Conservation (phyloP, 169 alveolate genomes). For the Plasmodium gallinaceum region DNA sequence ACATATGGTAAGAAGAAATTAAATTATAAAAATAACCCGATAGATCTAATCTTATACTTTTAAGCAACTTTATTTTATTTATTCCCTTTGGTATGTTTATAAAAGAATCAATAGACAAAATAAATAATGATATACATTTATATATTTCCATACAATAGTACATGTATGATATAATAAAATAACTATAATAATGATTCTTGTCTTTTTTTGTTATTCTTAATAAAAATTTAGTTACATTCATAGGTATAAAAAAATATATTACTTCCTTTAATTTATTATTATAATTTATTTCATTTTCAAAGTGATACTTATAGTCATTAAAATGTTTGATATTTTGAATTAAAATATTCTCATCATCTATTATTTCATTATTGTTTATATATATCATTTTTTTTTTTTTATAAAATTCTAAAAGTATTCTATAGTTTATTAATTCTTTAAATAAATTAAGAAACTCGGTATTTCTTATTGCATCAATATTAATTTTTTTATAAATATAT, state of each 20-base stretch:
- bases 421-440: conserved; percentile 32
- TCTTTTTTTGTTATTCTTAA: conserved; percentile 12
- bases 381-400: background rate
- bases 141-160: conserved; percentile 53
- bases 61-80: conserved; percentile 20
- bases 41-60: conserved; percentile 34
- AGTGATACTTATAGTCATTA: conserved; percentile 1
- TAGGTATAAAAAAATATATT: conserved; percentile 69
- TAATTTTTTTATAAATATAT: conserved; percentile 50
- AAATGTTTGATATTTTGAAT: conserved; percentile 31
- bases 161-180: conserved; percentile 40
- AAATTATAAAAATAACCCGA: conserved; percentile 10
- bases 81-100: conserved; percentile 52
- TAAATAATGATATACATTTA: conserved; percentile 40
- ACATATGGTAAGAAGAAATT: conserved; percentile 4
- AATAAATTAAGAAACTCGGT: conserved; percentile 36
- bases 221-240: conserved; percentile 24
- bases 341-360: conserved; percentile 25
- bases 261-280: conserved; percentile 41
- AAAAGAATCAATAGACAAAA: conserved; percentile 22
- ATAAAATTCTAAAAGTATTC: conserved; percentile 38
- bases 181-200: conserved; percentile 16
- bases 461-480: conserved; percentile 32
- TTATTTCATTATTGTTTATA: conserved; percentile 25
- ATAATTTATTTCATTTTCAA: conserved; percentile 45